Conservation (phyloP, 306 rosid species). For the Betula pendula region DNA sequence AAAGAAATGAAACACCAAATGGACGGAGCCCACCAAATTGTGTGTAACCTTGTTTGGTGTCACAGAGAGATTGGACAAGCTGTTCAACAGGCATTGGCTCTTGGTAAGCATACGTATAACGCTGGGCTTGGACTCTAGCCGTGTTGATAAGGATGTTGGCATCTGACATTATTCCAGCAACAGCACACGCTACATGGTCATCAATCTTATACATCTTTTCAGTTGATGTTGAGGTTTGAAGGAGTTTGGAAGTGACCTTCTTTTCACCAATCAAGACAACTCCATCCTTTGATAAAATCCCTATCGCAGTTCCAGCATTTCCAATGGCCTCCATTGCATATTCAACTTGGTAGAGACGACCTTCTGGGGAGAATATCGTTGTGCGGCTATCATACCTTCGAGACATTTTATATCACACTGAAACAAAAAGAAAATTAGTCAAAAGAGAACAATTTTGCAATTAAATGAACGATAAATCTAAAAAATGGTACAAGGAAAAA, state of each 20-base stretch:
- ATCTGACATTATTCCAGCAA: not conserved
- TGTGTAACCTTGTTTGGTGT: not conserved
- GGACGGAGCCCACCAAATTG: conserved; percentile 3
- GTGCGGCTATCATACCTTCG: not conserved
- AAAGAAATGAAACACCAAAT: not conserved
- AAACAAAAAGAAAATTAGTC: not conserved
- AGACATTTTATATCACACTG: not conserved
- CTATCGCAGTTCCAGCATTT: not conserved
- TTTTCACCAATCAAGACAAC: not conserved
- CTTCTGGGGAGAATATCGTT: not conserved
- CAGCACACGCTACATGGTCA: not conserved
- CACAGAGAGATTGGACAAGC: not conserved
- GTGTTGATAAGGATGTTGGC: not conserved
- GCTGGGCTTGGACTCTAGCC: not conserved
- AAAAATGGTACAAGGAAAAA: not conserved
- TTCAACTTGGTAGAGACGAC: not conserved
- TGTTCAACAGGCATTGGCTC: conserved; percentile 3
- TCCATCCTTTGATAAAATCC: not conserved
- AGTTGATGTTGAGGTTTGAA: not conserved
- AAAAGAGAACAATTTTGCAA: not conserved
- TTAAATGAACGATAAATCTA: not conserved
- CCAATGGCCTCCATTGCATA: not conserved
- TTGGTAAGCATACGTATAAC: not conserved
- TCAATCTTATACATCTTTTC: conserved; percentile 3
- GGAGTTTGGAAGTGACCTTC: not conserved